A percentile compares a stretch with the other conserved stretches of the same genome.
These are phyloP conservation scores for Talaromyces ruber DNA, from an alignment of 495 filamentous ascomycete genomes.

Conservation along the genomic window DNA sequence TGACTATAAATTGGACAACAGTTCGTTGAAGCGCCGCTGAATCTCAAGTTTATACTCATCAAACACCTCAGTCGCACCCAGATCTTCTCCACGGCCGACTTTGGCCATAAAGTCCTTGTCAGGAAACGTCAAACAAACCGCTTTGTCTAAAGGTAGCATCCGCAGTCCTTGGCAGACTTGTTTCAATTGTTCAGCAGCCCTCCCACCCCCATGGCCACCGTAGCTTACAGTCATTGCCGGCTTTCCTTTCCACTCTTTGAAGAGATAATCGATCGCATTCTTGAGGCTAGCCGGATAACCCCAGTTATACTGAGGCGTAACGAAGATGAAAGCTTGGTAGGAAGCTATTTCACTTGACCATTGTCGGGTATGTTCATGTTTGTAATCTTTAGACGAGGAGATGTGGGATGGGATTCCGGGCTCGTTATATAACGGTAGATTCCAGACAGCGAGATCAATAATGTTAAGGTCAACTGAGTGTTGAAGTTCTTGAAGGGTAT, in stretches of 20 bases:
- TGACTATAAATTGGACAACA: not conserved
- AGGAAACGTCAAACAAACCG: slow-evolving; percentile 13
- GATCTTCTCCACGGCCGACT: not conserved
- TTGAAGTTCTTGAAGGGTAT: not conserved
- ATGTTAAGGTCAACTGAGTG: slow-evolving; percentile 8
- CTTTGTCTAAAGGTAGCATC: slow-evolving; percentile 12
- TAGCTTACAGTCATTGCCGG: slow-evolving; percentile 48
- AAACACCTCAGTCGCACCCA: not conserved
- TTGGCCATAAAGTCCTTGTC: slow-evolving; percentile 5
- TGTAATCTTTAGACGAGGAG: slow-evolving; percentile 30
- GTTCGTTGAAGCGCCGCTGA: not conserved
- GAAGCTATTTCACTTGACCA: slow-evolving; percentile 41
- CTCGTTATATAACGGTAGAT: slow-evolving; percentile 51
- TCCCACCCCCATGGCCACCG: slow-evolving; percentile 41
- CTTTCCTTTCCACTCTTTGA: slow-evolving; percentile 52
- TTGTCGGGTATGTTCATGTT: slow-evolving; percentile 33
- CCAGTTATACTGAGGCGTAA: slow-evolving; percentile 50
- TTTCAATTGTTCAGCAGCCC: slow-evolving; percentile 28
- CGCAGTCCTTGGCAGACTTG: slow-evolving; percentile 16
- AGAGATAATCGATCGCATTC: slow-evolving; percentile 56
- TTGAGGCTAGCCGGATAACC: slow-evolving; percentile 46
- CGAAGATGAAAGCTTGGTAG: slow-evolving; percentile 48
- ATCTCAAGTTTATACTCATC: not conserved
- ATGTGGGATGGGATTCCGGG: slow-evolving; percentile 39
- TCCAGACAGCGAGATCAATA: slow-evolving; percentile 43